phyloP scores from a whole-genome alignment of 139 green algal species.

The Chlorella sp. region DNA sequence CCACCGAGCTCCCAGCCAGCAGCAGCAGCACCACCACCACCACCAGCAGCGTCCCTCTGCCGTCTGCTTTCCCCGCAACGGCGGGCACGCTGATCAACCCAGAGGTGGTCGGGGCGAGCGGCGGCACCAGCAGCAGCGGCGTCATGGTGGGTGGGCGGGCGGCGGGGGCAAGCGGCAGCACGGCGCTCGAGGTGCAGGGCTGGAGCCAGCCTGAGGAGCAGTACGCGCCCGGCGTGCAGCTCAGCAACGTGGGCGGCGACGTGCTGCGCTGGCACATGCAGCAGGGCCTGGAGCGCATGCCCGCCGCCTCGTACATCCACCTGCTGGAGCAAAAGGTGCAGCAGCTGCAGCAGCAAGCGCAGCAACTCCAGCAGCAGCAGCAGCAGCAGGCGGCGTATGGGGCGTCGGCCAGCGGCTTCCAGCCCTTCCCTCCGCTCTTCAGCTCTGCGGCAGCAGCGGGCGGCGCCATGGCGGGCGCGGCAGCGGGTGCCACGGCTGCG shows the following conservation, averaged over 20 bases:
- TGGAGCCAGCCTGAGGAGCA: not conserved
- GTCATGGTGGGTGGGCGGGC: no score
- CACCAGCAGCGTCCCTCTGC: conserved; percentile 11
- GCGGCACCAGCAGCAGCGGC: no score
- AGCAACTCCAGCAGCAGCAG: conserved; percentile 3
- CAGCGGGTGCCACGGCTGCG: no score
- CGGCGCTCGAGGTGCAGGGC: no score
- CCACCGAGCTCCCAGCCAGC: not conserved
- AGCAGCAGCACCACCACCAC: not conserved
- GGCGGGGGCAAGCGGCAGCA: no score
- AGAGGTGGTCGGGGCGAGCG: no score
- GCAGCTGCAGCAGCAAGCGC: conserved; percentile 4
- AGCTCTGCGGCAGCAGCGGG: no score
- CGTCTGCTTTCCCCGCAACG: no score
- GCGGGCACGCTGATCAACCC: no score
- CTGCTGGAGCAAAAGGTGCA: conserved; percentile 61
- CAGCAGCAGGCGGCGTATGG: no score
- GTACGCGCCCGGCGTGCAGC: conserved; percentile 61
- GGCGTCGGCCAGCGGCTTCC: not conserved
- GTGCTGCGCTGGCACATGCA: conserved; percentile 78
- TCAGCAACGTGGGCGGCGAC: conserved; percentile 56
- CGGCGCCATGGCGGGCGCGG: no score
- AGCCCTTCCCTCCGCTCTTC: not conserved
- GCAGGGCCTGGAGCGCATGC: conserved; percentile 48
- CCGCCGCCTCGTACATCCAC: conserved; percentile 73